These are phyloP conservation scores for Azolla pinnata DNA, from an alignment of 75 land plant species.

Conservation along the genomic window DNA sequence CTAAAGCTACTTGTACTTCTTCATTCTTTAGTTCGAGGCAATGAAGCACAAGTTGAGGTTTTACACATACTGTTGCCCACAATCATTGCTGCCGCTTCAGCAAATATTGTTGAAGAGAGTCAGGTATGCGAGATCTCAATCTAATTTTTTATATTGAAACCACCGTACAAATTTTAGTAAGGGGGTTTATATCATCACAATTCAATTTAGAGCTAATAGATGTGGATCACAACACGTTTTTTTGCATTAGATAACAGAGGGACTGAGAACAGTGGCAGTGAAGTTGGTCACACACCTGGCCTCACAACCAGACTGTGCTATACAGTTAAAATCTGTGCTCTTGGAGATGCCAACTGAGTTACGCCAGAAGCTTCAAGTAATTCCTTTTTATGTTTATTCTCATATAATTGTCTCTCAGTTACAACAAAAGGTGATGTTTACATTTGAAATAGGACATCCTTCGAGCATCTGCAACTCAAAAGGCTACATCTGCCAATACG, in stretches of 20 bases:
- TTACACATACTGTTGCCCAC: slow-evolving; percentile 60
- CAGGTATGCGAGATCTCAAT: no score
- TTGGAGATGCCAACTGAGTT: slow-evolving; percentile 45
- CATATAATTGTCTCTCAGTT: not conserved
- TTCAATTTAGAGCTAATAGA: no score
- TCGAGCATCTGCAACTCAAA: slow-evolving; percentile 56
- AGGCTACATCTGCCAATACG: slow-evolving; percentile 12
- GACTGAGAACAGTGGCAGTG: slow-evolving; percentile 45
- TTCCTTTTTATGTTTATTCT: not conserved
- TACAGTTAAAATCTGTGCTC: slow-evolving; percentile 53
- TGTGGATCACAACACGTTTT: no score
- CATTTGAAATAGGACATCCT: slow-evolving; percentile 48
- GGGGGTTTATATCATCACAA: no score
- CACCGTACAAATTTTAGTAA: no score
- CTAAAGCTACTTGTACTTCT: slow-evolving; percentile 60
- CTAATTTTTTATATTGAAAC: no score
- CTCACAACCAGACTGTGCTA: slow-evolving; percentile 62
- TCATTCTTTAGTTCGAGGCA: slow-evolving; percentile 52
- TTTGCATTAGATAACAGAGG: slow-evolving; percentile 38
- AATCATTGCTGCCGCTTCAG: slow-evolving; percentile 45
- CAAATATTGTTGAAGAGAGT: slow-evolving; percentile 17
- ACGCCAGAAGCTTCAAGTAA: slow-evolving; percentile 80
- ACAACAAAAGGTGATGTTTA: not conserved
- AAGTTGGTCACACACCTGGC: slow-evolving; percentile 87
- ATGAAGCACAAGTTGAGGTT: slow-evolving; percentile 39